Conservation (phyloP, 495 filamentous ascomycete genomes). For the Physcia stellaris region DNA sequence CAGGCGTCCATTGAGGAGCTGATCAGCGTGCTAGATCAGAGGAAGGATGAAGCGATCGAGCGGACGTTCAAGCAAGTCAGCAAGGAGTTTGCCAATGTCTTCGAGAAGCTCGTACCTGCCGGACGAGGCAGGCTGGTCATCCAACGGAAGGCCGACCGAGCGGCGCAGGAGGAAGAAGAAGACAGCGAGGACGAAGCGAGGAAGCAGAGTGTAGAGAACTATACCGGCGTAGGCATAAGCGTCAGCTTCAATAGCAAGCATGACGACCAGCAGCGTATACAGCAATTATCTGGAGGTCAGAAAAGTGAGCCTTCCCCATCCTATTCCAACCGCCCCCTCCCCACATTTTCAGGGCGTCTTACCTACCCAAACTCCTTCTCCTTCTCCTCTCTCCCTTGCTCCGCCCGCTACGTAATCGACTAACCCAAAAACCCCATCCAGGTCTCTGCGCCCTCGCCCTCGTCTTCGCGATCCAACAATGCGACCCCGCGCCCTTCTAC, state of each 20-base stretch:
- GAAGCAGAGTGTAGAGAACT: conserved; percentile 76
- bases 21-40: conserved; percentile 80
- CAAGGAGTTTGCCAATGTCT: conserved; percentile 79
- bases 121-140: conserved; percentile 87
- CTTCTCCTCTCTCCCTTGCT: neutral
- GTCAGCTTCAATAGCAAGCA: conserved; percentile 98
- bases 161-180: conserved; percentile 53
- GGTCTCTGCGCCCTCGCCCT: conserved; percentile 89
- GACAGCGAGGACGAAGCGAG: conserved; percentile 41
- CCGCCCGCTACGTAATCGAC: neutral
- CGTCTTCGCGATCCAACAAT: conserved; percentile 97
- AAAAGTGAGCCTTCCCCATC: conserved; percentile 68
- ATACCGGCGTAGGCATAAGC: conserved; percentile 93
- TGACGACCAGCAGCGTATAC: conserved; percentile 95
- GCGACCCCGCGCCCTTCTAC: conserved; percentile 95
- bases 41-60: conserved; percentile 88
- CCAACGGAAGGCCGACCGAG: conserved; percentile 72
- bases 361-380: neutral
- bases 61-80: conserved; percentile 97
- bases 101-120: conserved; percentile 88
- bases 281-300: conserved; percentile 92
- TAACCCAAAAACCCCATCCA: conserved; percentile 18
- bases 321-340: too few species aligned
- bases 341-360: too few species aligned
- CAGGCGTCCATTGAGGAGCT: conserved; percentile 81